Evolutionary conservation across 441 rosid species (phyloP).

Genomic region (Biscutella laevigata): DNA sequence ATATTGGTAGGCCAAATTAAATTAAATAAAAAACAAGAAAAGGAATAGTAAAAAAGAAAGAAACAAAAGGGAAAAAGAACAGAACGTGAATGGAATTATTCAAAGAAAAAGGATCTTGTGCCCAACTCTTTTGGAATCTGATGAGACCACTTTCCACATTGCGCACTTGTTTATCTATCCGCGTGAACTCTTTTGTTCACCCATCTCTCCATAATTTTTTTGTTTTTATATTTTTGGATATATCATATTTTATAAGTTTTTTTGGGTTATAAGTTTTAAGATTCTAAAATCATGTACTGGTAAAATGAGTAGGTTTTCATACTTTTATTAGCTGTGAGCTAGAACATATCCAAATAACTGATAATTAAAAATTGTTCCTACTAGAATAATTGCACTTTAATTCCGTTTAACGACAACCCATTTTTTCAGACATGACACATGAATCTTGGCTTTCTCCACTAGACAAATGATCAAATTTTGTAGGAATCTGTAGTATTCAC

Average conservation of each 20-base stretch:
- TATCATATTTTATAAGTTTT: too few species aligned
- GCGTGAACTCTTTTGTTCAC: conserved; percentile 1
- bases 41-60: conserved; percentile 1
- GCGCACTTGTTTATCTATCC: conserved; percentile 16
- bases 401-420: too few species aligned
- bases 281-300: too few species aligned
- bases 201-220: conserved; percentile 5
- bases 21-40: conserved; percentile 5
- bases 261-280: not conserved
- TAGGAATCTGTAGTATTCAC: too few species aligned
- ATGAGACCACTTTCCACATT: conserved; percentile 16
- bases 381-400: too few species aligned
- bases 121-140: conserved; percentile 27
- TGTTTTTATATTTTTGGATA: not conserved
- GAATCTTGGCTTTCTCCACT: too few species aligned
- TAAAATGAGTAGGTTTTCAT: not conserved
- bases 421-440: too few species aligned
- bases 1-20: conserved; percentile 22
- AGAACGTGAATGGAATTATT: conserved; percentile 26
- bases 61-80: conserved; percentile 20
- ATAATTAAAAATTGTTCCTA: too few species aligned
- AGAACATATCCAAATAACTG: too few species aligned
- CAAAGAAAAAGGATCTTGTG: conserved; percentile 16
- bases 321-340: not conserved
- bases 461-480: too few species aligned